Base-by-base conservation (phyloP, 768 basidiomycete species). In the Pleurotus salmoneostramineus region DNA sequence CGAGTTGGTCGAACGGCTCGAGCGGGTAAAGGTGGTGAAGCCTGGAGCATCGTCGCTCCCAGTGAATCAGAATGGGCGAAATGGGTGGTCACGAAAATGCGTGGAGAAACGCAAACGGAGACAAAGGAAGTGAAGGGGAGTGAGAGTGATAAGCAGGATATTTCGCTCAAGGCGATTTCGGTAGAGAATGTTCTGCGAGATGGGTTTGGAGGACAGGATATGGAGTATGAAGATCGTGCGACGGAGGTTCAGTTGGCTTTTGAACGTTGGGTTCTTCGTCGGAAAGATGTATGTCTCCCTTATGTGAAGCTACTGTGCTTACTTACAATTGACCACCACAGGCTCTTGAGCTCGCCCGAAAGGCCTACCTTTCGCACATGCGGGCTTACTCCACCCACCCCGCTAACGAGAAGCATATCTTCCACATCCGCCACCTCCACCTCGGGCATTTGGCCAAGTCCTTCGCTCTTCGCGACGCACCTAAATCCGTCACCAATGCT, bases 351-450 rank as follows among this genome's bases (percentile, higher is more conserved):
- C 68, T 88, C 12, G 94, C 97, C 14, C 84, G 92, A 32, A 88
- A 82, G 64, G 97, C 95, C 0, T 99, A 89, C 74, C 77, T 85
- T 36, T 97, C 96, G 0, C 94, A 96, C 70, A 86, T 98, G 77
- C 84, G 96, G 56, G 97, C 97, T 0, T 99, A 98, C 71, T 89
- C 97, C 33, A 99, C 97, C 0, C 97, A 99, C 73, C 95, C 97
- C 0, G 83, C 90, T 12, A 86, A 88, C 60, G 97, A 98, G 71
- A 99, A 98, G 67, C 87, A 93, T 62, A 92, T 98, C 54, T 99
- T 99, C 77, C 95, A 98, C 71, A 87, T 98, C 59, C 89, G 90
- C 12, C 85, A 96, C 68, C 80, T 98, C 6, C 97, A 99, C 68
- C 81, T 97, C 45, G 97, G 97, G 1, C 97, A 99, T 75, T 73